A percentile compares a stretch with the other conserved stretches of the same genome.
These are phyloP conservation scores for Tilletia setariae DNA, from an alignment of 1,284 basidiomycete species.

Conservation along the genomic window DNA sequence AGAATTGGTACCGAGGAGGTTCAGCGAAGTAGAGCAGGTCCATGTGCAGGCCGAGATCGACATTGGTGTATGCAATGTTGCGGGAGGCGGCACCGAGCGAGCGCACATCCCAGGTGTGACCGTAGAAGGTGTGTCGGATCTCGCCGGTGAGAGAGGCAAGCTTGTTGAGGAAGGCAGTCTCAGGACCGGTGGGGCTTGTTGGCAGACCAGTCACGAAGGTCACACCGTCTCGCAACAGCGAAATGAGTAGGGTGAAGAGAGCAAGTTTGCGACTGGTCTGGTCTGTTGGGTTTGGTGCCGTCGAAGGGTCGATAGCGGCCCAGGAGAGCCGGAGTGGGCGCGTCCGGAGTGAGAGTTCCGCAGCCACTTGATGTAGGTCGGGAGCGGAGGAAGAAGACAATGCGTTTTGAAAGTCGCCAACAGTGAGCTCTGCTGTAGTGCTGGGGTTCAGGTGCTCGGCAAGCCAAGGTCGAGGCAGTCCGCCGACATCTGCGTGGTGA, in stretches of 20 bases:
- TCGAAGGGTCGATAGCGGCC: slow-evolving; percentile 10
- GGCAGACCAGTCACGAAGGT: slow-evolving; percentile 64
- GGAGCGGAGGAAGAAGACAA: slow-evolving; percentile 50
- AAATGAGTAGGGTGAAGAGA: slow-evolving; percentile 37
- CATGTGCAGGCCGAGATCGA: slow-evolving; percentile 86
- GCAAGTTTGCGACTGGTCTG: slow-evolving; percentile 38
- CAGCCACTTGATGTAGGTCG: slow-evolving; percentile 16
- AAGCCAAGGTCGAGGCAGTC: slow-evolving; percentile 40
- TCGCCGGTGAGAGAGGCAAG: slow-evolving; percentile 62
- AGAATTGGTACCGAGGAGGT: slow-evolving; percentile 84
- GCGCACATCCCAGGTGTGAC: slow-evolving; percentile 80
- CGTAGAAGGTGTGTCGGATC: slow-evolving; percentile 85
- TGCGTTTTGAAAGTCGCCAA: slow-evolving; percentile 63
- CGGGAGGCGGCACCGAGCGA: slow-evolving; percentile 64
- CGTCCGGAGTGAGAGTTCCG: slow-evolving; percentile 5
- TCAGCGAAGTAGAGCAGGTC: slow-evolving; percentile 60
- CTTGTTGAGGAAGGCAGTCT: slow-evolving; percentile 30
- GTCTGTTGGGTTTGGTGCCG: not conserved
- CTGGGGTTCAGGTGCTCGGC: slow-evolving; percentile 38
- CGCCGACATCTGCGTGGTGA: slow-evolving; percentile 44
- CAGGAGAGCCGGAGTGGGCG: not conserved
- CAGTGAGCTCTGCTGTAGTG: slow-evolving; percentile 55
- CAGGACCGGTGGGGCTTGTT: slow-evolving; percentile 53
- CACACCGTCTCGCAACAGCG: slow-evolving; percentile 60
- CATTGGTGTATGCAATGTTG: slow-evolving; percentile 93